A percentile compares a stretch with the other conserved stretches of the same genome.
phyloP scores from a whole-genome alignment of 208 protist species.

The Leishmania guyanensis region DNA sequence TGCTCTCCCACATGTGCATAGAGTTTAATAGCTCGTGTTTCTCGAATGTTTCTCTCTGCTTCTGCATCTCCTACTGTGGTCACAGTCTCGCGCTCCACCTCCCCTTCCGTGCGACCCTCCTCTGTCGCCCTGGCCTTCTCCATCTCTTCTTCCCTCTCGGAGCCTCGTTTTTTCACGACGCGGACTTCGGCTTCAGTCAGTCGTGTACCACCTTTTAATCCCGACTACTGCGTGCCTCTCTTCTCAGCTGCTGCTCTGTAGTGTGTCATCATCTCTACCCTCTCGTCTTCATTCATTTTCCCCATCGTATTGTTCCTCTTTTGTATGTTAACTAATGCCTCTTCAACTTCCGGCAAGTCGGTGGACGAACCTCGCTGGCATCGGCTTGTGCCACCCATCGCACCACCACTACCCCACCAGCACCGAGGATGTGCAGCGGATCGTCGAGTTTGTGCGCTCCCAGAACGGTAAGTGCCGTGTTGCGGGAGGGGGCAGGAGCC shows the following conservation, averaged over 20 bases:
- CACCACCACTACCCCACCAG: constrained; percentile 54
- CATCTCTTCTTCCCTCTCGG: not conserved
- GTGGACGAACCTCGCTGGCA: constrained; percentile 71
- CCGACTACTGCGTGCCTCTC: too few species aligned
- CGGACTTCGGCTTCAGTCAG: not conserved
- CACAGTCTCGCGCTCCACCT: not conserved
- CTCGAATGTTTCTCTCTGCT: not conserved
- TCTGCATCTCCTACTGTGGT: too few species aligned
- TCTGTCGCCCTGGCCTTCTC: not conserved
- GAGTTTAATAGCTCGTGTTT: too few species aligned
- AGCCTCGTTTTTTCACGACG: not conserved
- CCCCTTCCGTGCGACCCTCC: not conserved
- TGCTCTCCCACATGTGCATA: too few species aligned
- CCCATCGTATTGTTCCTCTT: not conserved
- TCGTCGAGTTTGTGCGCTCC: constrained; percentile 29
- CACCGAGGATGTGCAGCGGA: constrained; percentile 29
- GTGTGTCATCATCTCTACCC: too few species aligned
- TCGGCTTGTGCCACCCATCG: constrained; percentile 46
- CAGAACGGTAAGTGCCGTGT: constrained; percentile 52
- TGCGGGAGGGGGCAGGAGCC: constrained; percentile 60
- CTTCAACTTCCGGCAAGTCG: not conserved
- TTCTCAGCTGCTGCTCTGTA: not conserved
- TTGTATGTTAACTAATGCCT: not conserved
- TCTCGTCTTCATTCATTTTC: not conserved
- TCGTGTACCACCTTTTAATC: not conserved